Evolutionary conservation across 1,139 yeast genomes (phyloP).

Genomic region (Pichia sp.): DNA sequence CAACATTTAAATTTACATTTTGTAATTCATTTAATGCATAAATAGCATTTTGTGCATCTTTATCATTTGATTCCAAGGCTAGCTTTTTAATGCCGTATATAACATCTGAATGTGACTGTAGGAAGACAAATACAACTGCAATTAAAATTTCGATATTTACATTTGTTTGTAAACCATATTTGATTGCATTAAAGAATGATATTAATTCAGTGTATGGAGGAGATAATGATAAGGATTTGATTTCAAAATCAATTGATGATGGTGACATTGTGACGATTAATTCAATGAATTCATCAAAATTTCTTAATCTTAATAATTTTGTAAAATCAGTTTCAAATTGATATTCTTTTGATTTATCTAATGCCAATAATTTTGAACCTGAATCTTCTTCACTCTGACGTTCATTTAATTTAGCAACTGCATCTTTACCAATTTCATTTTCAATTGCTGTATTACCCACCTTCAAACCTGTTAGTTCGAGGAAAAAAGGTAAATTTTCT

Average conservation of each 20-base stretch:
- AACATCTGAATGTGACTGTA: slow-evolving; percentile 79
- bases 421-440: slow-evolving; percentile 51
- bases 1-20: slow-evolving; percentile 39
- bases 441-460: slow-evolving; percentile 67
- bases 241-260: slow-evolving; percentile 74
- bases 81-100: slow-evolving; percentile 41
- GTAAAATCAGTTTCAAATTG: slow-evolving; percentile 75
- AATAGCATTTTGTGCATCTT: slow-evolving; percentile 29
- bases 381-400: slow-evolving; percentile 6
- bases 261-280: slow-evolving; percentile 66
- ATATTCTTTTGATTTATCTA: slow-evolving; percentile 29
- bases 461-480: slow-evolving; percentile 56
- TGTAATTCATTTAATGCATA: slow-evolving; percentile 30
- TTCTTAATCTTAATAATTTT: slow-evolving; percentile 48
- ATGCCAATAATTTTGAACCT: slow-evolving; percentile 21
- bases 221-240: slow-evolving; percentile 63
- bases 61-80: slow-evolving; percentile 16
- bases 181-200: slow-evolving; percentile 59
- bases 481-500: slow-evolving; percentile 74
- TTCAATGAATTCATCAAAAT: slow-evolving; percentile 46
- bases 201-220: slow-evolving; percentile 62
- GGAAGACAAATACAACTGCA: slow-evolving; percentile 70
- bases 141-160: slow-evolving; percentile 63
- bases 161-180: slow-evolving; percentile 51
- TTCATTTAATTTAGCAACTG: slow-evolving; percentile 24